Base-by-base conservation (phyloP, 306 rosid genomes). In the Vigna nakashimae region DNA sequence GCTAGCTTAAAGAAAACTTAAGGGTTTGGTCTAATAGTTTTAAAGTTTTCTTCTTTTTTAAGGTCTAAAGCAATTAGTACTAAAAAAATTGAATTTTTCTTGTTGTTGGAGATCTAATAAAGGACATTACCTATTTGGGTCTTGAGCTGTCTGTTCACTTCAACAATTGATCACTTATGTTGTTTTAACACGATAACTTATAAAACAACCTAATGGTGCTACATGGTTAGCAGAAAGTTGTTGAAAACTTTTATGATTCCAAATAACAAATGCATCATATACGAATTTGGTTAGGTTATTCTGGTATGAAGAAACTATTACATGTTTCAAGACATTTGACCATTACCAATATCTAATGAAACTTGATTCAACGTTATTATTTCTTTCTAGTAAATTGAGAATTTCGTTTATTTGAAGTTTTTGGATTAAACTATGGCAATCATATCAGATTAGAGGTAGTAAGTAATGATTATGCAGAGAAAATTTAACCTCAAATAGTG, bases 401-500 rank as follows among this genome's bases (percentile, higher is more conserved):
- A 40, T 40, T 40, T 42, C 0, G 46, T 8, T 43, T 43, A 12
- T 45, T 73, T 5, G 16, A 56, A 56, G 15, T 3, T 56, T 18
- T 56, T 2, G 4, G 7, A 52, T 52, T 17, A 51, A 16, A 5
- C n/a, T 2, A 53, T 9, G 28, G 16, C 46, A 70, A 69, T 30
- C 2, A 43, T 16, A 42, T 13, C 7, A 12, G 45, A 18, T 49
- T 20, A 11, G 16, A 42, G 17, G 1, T 22, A 15, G 50, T 26
- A 8, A 36, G 50, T 26, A 8, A 22, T 18, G 30, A 51, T 73
- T 58, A 26, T 24, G 65, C 20, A 56, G 1, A 68, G 14, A 9
- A 73, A 52, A 14, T 58, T 69, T 76, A 9, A 91, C 98, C 98
- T 95, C 97, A 68, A 83, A 96, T 0, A 96, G 81, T 40, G 98